Base-by-base conservation (phyloP, 129 eudicot species). In the Cynara cardunculus region DNA sequence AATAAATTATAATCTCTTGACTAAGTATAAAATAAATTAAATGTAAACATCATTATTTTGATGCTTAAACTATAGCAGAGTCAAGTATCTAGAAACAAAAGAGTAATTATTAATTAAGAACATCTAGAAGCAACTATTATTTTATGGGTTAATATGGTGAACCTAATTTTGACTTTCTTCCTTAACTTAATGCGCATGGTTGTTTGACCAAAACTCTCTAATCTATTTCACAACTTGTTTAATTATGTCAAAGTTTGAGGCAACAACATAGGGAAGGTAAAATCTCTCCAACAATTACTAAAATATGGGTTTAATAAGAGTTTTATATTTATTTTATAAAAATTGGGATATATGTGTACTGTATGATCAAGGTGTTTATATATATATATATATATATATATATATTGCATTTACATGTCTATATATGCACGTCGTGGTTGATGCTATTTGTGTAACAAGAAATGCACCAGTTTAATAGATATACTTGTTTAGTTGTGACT, bases 151-250 rank as follows among this genome's bases (percentile, higher is more conserved):
- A 41, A n/a, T 73, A 44, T 41, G 84, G 80, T 81, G 84, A 81
- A 56, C 79, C 49, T 74, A 75, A 1, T 3, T 46, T 74, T 82
- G 85, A 82, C 85, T 74, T 66, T 46, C 69, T 44, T 5, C 2
- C 24, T 2, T 65, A 28, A 62, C 37, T 37, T 81, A 80, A 12
- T 37, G 66, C 25, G 2, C 7, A 2, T 75, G 49, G 80, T 76
- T 62, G 61, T 76, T 73, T 74, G 80, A 73, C 84, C 74, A 62
- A 74, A n/a, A 19, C 41, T 69, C 39, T 5, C 39, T 34, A n/a
- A n/a, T 37, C 66, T 25, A 0, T 12, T 41, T 79, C 0, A n/a
- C 65, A 56, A 18, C 24, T 56, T 56, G 65, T 56, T 56, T 56
- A 56, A 56, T n/a, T n/a, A 18, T 56, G 65, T 56, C 65, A 56